These are phyloP conservation scores for Gentiana straminea DNA, from an alignment of 257 asterid species.

Conservation along the genomic window DNA sequence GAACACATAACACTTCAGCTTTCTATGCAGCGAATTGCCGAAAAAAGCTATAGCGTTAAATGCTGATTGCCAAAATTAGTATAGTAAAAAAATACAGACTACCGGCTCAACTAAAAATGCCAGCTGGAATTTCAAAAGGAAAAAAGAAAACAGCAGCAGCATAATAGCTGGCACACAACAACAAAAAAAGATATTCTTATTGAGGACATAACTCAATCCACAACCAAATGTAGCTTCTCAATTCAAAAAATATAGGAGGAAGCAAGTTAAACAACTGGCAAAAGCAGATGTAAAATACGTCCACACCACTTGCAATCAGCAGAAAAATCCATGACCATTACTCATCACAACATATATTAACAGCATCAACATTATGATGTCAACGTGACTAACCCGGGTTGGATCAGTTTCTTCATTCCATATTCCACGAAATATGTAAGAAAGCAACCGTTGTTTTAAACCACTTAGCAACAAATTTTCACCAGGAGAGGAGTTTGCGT, in stretches of 20 bases:
- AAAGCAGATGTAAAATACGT: not conserved
- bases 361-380: conserved; percentile 5
- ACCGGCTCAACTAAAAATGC: too few relatives aligned
- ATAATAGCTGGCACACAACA: not conserved
- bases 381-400: conserved; percentile 41
- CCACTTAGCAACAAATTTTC: conserved; percentile 68
- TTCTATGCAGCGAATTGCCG: too few relatives aligned
- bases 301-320: not conserved
- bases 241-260: not conserved
- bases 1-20: too few relatives aligned
- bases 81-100: too few relatives aligned
- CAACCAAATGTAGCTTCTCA: not conserved
- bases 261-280: too few relatives aligned
- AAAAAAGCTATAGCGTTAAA: too few relatives aligned
- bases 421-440: conserved; percentile 79
- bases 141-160: too few relatives aligned
- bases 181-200: not conserved
- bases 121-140: too few relatives aligned
- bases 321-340: not conserved
- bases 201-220: not conserved
- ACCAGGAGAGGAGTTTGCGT: conserved; percentile 22
- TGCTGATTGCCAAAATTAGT: too few relatives aligned
- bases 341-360: not conserved
- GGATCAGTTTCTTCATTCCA: conserved; percentile 93
- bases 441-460: conserved; percentile 86